These are phyloP conservation scores for Simplicillium sp. DNA, from an alignment of 2,329 filamentous ascomycete genomes.

Conservation along the genomic window DNA sequence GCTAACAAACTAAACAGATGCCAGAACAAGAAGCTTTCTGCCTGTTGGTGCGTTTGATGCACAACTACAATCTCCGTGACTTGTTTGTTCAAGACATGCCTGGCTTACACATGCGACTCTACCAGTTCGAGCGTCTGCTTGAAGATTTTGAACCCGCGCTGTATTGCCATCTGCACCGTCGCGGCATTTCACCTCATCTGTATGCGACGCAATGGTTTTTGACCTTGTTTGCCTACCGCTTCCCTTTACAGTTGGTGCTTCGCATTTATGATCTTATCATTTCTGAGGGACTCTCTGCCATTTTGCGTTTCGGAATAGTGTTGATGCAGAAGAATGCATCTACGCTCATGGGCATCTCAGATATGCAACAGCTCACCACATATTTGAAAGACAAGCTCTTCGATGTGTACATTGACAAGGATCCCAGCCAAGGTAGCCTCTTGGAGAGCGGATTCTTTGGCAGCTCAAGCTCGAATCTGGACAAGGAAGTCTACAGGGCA, in stretches of 20 bases:
- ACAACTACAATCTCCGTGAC: constrained; percentile 86
- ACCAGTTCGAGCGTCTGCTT: constrained; percentile 87
- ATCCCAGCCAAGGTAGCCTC: constrained; percentile 84
- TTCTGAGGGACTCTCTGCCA: constrained; percentile 85
- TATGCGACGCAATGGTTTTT: constrained; percentile 99
- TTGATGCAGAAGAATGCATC: constrained; percentile 91
- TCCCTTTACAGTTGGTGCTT: constrained; percentile 89
- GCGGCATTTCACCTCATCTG: constrained; percentile 79
- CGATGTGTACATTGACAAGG: constrained; percentile 92
- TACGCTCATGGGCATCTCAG: constrained; percentile 70
- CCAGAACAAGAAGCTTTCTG: constrained; percentile 95
- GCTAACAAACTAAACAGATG: constrained; percentile 48
- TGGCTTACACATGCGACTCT: constrained; percentile 83
- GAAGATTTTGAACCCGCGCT: constrained; percentile 91
- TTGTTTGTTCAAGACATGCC: constrained; percentile 96
- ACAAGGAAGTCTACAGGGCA: constrained; percentile 93
- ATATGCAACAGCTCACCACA: constrained; percentile 81
- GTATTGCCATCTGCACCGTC: constrained; percentile 85
- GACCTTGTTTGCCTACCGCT: constrained; percentile 96
- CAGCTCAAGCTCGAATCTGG: constrained; percentile 74
- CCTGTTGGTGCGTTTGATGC: constrained; percentile 88
- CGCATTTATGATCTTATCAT: constrained; percentile 94
- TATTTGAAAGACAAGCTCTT: constrained; percentile 93
- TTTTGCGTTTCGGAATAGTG: constrained; percentile 88
- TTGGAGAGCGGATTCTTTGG: constrained; percentile 97